These are phyloP conservation scores for Sphaerulina populicola DNA, from an alignment of 2,329 filamentous ascomycete genomes.

Conservation along the genomic window DNA sequence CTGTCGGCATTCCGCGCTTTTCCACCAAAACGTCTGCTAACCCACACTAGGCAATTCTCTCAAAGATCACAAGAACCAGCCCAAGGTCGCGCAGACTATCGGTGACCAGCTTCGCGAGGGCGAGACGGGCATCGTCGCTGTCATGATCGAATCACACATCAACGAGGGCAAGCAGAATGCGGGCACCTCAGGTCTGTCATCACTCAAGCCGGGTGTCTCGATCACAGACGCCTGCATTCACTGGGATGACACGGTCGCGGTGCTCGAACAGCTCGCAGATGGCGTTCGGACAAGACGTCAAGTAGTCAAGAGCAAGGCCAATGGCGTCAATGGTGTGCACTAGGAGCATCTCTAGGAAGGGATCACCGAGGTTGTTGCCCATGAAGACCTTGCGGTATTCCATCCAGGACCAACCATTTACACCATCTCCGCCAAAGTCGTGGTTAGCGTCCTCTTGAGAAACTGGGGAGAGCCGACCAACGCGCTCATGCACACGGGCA, in stretches of 20 bases:
- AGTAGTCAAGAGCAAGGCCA: constrained; percentile 23
- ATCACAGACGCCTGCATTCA: constrained; percentile 95
- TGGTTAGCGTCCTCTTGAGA: not conserved
- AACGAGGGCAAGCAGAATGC: constrained; percentile 74
- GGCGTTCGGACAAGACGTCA: constrained; percentile 69
- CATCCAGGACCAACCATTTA: not conserved
- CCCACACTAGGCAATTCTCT: constrained; percentile 68
- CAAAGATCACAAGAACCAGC: constrained; percentile 97
- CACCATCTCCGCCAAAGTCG: not conserved
- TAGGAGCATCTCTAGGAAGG: constrained; percentile 2
- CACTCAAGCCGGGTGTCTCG: constrained; percentile 77
- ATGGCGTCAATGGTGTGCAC: constrained; percentile 21
- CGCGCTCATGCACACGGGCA: not conserved
- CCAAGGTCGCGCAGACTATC: constrained; percentile 75
- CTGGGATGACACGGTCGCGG: constrained; percentile 76
- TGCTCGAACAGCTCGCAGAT: constrained; percentile 77
- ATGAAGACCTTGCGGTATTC: not conserved
- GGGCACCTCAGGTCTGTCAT: constrained; percentile 61
- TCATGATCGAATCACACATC: constrained; percentile 99
- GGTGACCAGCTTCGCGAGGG: constrained; percentile 80
- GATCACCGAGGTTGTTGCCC: not conserved
- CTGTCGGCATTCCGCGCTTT: not conserved
- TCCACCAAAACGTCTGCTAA: not conserved
- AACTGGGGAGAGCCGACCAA: not conserved
- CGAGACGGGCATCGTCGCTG: constrained; percentile 80